Percentiles rank a stretch among this genome's conserved stretches.
Conservation (phyloP, 257 asterid genomes). For the Capsicum rhomboideum region DNA sequence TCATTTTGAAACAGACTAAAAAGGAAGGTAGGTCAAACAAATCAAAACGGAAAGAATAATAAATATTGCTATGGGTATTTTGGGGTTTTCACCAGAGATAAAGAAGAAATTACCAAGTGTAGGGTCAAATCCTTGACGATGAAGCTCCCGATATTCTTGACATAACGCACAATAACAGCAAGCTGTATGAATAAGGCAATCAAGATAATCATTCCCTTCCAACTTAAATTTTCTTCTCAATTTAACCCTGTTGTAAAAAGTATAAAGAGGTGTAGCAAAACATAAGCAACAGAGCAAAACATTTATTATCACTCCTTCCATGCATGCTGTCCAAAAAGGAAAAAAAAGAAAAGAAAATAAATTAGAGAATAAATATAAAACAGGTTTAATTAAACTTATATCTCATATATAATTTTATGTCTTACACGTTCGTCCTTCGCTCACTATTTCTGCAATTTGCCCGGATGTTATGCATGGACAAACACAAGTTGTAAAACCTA, state of each 20-base stretch:
- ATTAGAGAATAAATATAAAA: not conserved
- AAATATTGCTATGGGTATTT: too few relatives aligned
- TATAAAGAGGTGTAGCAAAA: conserved; percentile 1
- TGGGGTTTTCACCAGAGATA: not conserved
- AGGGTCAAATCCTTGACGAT: conserved; percentile 28
- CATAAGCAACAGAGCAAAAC: not conserved
- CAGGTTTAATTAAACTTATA: not conserved
- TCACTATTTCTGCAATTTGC: conserved; percentile 20
- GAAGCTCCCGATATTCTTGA: conserved; percentile 29
- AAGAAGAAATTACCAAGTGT: conserved; percentile 11
- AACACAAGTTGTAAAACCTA: conserved; percentile 12
- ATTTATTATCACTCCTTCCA: conserved; percentile 12
- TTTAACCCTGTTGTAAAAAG: conserved; percentile 4
- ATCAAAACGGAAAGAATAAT: too few relatives aligned
- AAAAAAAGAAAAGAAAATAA: not conserved
- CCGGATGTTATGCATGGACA: conserved; percentile 25
- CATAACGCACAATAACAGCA: conserved; percentile 22
- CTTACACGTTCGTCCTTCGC: conserved; percentile 28
- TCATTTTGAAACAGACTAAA: too few relatives aligned
- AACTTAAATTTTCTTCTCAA: conserved; percentile 17
- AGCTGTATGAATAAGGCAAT: conserved; percentile 18
- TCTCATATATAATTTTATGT: not conserved
- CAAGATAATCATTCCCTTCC: conserved; percentile 12
- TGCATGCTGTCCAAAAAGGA: conserved; percentile 8
- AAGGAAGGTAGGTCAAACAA: too few relatives aligned